Evolutionary conservation across 768 basidiomycete species (phyloP).

Genomic region (Mycena venus): DNA sequence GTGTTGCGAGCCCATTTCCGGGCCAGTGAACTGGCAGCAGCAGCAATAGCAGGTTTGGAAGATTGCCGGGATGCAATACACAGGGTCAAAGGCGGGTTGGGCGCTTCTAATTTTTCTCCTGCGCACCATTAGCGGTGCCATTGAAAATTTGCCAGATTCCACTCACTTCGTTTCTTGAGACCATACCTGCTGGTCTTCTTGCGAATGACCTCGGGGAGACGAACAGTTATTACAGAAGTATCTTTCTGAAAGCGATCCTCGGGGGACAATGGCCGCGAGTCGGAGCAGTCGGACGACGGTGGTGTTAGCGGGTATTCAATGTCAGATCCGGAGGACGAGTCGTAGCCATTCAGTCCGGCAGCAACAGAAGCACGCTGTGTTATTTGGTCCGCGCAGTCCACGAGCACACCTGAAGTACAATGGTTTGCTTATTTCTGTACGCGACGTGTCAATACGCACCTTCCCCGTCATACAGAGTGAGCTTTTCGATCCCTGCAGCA

Average conservation of each 20-base stretch:
- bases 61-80: conserved; percentile 70
- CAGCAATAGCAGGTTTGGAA: conserved; percentile 75
- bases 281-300: conserved; percentile 80
- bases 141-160: not conserved
- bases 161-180: conserved; percentile 29
- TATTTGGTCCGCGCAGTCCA: conserved; percentile 56
- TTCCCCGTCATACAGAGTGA: conserved; percentile 80
- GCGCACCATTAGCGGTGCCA: not conserved
- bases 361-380: conserved; percentile 50
- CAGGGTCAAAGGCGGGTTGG: conserved; percentile 55
- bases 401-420: conserved; percentile 53
- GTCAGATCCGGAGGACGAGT: conserved; percentile 62
- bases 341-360: conserved; percentile 32
- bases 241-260: conserved; percentile 38
- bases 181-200: conserved; percentile 24
- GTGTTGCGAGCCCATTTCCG: conserved; percentile 42
- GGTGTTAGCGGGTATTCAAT: conserved; percentile 81
- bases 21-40: conserved; percentile 63
- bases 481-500: conserved; percentile 67
- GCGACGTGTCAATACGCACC: conserved; percentile 59
- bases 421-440: not conserved
- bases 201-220: conserved; percentile 19
- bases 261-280: conserved; percentile 74
- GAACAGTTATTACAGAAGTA: conserved; percentile 40
- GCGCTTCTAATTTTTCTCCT: conserved; percentile 22